phyloP scores from a whole-genome alignment of 306 rosid genomes.

The Gastrolobium villosum region DNA sequence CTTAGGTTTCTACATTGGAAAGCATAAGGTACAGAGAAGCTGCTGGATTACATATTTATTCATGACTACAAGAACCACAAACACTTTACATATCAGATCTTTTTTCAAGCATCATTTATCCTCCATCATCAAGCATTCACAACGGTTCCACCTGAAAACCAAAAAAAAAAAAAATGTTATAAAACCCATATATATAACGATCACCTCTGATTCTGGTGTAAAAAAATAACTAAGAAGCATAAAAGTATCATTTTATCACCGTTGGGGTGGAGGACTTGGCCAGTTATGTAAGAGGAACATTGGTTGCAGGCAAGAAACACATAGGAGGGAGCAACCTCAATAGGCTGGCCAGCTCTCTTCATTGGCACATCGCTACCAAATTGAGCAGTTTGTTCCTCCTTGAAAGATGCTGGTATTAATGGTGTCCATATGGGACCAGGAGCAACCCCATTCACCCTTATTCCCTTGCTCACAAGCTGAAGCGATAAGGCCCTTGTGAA shows the following conservation, averaged over 20 bases:
- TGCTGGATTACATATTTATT: neutral
- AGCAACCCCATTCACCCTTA: conserved; percentile 85
- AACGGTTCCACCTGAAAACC: conserved; percentile 67
- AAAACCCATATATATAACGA: neutral
- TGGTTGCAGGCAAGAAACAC: conserved; percentile 77
- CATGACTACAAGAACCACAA: neutral
- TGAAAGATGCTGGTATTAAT: conserved; percentile 59
- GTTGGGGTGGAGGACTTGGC: conserved; percentile 90
- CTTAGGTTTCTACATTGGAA: conserved; percentile 9
- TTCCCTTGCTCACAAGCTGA: conserved; percentile 64
- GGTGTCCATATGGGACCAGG: conserved; percentile 95
- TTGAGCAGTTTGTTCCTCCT: conserved; percentile 44
- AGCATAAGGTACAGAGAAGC: neutral
- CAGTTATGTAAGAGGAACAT: conserved; percentile 75
- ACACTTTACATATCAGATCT: neutral
- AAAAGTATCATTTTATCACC: conserved; percentile 45
- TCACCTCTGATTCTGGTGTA: neutral
- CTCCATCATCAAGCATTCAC: conserved; percentile 61
- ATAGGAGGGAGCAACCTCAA: conserved; percentile 78
- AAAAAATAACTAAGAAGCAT: conserved; percentile 1
- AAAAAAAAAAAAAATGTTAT: conserved; percentile 21
- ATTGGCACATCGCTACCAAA: conserved; percentile 67
- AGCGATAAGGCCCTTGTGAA: conserved; percentile 76
- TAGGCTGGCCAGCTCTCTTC: conserved; percentile 86
- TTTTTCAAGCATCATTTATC: neutral